Conservation (phyloP, 169 alveolate species). For the Eimeria tenella region DNA sequence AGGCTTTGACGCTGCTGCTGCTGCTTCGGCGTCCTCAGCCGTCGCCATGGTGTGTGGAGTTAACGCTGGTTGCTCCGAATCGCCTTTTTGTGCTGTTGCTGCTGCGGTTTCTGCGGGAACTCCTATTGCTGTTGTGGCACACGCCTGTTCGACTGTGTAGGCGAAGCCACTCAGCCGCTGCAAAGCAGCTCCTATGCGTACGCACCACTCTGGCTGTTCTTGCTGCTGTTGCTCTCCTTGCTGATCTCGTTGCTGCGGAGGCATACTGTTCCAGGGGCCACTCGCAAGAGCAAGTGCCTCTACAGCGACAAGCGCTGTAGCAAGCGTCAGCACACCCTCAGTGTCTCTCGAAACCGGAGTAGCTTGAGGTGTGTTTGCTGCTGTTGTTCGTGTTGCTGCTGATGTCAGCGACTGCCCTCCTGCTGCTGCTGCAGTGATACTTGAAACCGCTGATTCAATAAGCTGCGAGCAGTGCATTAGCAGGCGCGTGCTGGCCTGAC, state of each 20-base stretch:
- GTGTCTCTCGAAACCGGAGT: slow-evolving; percentile 11
- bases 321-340: slow-evolving; percentile 56
- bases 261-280: slow-evolving; percentile 44
- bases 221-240: neutral
- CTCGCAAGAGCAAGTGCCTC: slow-evolving; percentile 22
- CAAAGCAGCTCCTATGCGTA: slow-evolving; percentile 38
- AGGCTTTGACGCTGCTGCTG: slow-evolving; percentile 2
- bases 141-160: neutral
- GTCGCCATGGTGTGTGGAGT: neutral
- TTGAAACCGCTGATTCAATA: slow-evolving; percentile 19
- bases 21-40: neutral
- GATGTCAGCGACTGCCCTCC: slow-evolving; percentile 2
- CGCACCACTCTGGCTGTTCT: slow-evolving; percentile 33
- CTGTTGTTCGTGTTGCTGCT: neutral
- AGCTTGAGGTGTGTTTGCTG: neutral
- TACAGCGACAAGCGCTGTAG: slow-evolving; percentile 57
- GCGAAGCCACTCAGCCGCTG: slow-evolving; percentile 44
- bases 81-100: neutral
- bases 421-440: neutral
- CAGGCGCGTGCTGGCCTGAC: slow-evolving; percentile 8
- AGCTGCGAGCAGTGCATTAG: slow-evolving; percentile 24
- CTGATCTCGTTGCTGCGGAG: neutral
- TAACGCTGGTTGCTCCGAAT: neutral
- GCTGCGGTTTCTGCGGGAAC: neutral
- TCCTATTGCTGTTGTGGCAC: neutral